These are phyloP conservation scores for Pestalotiopsis sp. DNA, from an alignment of 2,329 filamentous ascomycete species.

Conservation along the genomic window DNA sequence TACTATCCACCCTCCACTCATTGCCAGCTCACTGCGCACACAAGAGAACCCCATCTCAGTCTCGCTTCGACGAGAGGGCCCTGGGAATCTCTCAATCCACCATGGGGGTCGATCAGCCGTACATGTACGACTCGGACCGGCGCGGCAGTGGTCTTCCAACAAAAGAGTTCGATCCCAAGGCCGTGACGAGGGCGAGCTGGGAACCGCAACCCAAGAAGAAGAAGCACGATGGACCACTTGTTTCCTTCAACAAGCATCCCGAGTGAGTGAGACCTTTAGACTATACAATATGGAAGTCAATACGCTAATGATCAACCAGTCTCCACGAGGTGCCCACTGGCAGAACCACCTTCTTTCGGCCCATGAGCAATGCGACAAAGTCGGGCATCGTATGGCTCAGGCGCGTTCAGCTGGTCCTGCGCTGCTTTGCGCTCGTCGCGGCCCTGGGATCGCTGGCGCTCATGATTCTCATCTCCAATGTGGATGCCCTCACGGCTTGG, in stretches of 20 bases:
- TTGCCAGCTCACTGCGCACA: not conserved
- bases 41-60: not conserved
- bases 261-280: conserved; percentile 62
- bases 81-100: conserved; percentile 16
- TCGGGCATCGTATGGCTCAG: conserved; percentile 70
- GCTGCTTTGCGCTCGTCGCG: conserved; percentile 68
- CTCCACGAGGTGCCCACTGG: conserved; percentile 67
- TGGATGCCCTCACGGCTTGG: conserved; percentile 69
- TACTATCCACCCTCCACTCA: not conserved
- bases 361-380: conserved; percentile 74
- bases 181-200: conserved; percentile 79
- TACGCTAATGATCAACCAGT: conserved; percentile 34
- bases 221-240: conserved; percentile 73
- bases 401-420: conserved; percentile 68
- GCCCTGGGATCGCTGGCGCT: conserved; percentile 74
- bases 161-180: conserved; percentile 71
- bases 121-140: conserved; percentile 30
- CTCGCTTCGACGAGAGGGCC: not conserved
- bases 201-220: conserved; percentile 62
- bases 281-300: not conserved
- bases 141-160: conserved; percentile 29
- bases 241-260: conserved; percentile 85
- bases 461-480: conserved; percentile 75
- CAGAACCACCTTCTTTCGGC: conserved; percentile 61
- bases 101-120: conserved; percentile 35